These are phyloP conservation scores for Aspergillus pseudoglaucus DNA, from an alignment of 2,329 filamentous ascomycete genomes.

Conservation along the genomic window DNA sequence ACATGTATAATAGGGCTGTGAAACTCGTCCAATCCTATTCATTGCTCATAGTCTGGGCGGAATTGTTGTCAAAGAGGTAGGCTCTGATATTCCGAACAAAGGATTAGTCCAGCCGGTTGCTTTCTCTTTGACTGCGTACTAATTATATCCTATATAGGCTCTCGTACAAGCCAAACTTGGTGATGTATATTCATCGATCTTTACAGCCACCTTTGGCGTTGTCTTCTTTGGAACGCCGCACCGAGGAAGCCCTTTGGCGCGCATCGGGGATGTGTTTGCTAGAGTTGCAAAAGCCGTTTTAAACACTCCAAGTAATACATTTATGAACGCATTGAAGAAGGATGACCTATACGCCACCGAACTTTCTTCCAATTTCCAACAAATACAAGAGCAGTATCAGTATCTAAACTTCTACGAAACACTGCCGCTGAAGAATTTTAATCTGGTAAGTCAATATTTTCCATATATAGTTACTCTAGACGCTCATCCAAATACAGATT, in stretches of 20 bases:
- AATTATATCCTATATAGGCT: constrained; percentile 1
- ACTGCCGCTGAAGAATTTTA: constrained; percentile 8
- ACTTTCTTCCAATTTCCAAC: constrained; percentile 9
- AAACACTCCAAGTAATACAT: constrained; percentile 13
- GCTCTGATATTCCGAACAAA: background rate
- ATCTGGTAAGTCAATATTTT: constrained; percentile 3
- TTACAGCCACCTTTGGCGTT: constrained; percentile 13
- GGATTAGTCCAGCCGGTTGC: background rate
- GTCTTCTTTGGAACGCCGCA: constrained; percentile 22
- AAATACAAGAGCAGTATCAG: constrained; percentile 7
- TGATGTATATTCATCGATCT: constrained; percentile 9
- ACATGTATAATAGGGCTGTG: constrained; percentile 1
- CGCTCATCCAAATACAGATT: constrained; percentile 4
- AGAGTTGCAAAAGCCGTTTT: constrained; percentile 11
- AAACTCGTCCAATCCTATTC: constrained; percentile 19
- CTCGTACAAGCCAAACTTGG: constrained; percentile 13
- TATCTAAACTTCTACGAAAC: constrained; percentile 12
- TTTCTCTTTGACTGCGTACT: constrained; percentile 1
- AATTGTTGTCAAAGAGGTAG: constrained; percentile 24
- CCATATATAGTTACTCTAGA: background rate
- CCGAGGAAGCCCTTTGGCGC: constrained; percentile 13
- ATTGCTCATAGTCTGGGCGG: constrained; percentile 23
- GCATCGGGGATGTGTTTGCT: constrained; percentile 12
- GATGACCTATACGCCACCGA: constrained; percentile 11
- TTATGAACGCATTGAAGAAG: constrained; percentile 14